These are phyloP conservation scores for Phytophthora sojae DNA, from an alignment of 352 stramenopile genomes.

Conservation along the genomic window DNA sequence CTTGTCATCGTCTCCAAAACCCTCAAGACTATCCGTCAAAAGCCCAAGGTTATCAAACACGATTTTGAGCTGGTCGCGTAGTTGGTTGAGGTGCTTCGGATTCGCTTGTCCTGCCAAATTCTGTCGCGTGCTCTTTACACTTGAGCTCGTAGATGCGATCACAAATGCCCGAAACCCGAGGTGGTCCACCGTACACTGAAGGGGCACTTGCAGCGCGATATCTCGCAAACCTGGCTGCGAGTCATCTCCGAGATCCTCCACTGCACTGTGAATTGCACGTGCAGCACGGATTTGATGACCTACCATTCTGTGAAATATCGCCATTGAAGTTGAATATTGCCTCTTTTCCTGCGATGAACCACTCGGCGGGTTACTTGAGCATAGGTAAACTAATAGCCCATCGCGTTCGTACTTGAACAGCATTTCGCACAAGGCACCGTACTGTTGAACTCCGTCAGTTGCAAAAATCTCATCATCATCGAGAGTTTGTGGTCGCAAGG, in stretches of 20 bases:
- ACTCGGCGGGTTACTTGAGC: constrained; percentile 1
- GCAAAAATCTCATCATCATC: constrained; percentile 49
- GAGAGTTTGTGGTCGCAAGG: constrained; percentile 17
- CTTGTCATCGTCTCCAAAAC: constrained; percentile 4
- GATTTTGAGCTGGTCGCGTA: constrained; percentile 27
- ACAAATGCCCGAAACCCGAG: constrained; percentile 63
- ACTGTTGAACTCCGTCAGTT: constrained; percentile 35
- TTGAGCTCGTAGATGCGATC: constrained; percentile 40
- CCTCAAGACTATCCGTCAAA: constrained; percentile 40
- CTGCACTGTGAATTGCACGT: constrained; percentile 38
- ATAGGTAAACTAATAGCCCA: constrained; percentile 52
- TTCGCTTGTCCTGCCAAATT: constrained; percentile 7
- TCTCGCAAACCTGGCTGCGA: constrained; percentile 11
- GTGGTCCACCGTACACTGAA: constrained; percentile 73
- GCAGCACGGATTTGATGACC: constrained; percentile 64
- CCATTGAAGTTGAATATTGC: constrained; percentile 11
- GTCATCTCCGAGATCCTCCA: constrained; percentile 23
- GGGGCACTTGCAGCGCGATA: constrained; percentile 40
- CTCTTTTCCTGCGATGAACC: constrained; percentile 17
- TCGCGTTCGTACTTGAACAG: constrained; percentile 42
- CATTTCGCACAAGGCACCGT: neutral
- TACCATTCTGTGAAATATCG: constrained; percentile 42
- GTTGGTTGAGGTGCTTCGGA: constrained; percentile 7
- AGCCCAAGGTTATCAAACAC: constrained; percentile 44
- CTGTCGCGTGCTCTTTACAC: constrained; percentile 16